phyloP scores from a whole-genome alignment of 164 flowering plant genomes.

The Magnolia sinica region DNA sequence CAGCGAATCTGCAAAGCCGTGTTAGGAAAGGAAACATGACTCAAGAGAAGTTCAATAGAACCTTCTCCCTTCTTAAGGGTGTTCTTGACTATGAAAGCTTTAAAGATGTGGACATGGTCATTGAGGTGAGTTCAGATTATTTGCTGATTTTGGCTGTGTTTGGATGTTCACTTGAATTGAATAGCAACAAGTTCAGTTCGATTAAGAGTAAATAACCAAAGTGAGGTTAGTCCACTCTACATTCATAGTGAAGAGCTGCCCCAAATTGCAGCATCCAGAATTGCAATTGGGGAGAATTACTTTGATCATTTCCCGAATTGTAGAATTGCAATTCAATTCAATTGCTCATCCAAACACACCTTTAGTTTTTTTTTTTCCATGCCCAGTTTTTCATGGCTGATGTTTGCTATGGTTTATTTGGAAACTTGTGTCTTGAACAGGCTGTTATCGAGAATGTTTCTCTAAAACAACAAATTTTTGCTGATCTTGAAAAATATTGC shows the following conservation, averaged over 20 bases:
- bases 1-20: conserved; percentile 89
- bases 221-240: not conserved
- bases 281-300: not conserved
- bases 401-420: not conserved
- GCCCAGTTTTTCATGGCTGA: not conserved
- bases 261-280: not conserved
- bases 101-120: conserved; percentile 89
- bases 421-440: conserved; percentile 34
- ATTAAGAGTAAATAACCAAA: not conserved
- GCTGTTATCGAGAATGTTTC: conserved; percentile 87
- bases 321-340: not conserved
- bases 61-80: conserved; percentile 76
- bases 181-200: no score
- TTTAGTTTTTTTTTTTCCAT: not conserved
- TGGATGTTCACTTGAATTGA: not conserved
- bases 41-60: conserved; percentile 65
- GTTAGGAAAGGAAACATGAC: conserved; percentile 87
- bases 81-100: conserved; percentile 79
- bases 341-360: not conserved
- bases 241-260: not conserved
- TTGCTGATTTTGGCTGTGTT: not conserved
- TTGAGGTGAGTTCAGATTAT: conserved; percentile 53
- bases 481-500: conserved; percentile 87
- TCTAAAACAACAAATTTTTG: conserved; percentile 79
- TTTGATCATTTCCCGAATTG: not conserved